phyloP scores from a whole-genome alignment of 257 asterid genomes.

The Rehmannia glutinosa region DNA sequence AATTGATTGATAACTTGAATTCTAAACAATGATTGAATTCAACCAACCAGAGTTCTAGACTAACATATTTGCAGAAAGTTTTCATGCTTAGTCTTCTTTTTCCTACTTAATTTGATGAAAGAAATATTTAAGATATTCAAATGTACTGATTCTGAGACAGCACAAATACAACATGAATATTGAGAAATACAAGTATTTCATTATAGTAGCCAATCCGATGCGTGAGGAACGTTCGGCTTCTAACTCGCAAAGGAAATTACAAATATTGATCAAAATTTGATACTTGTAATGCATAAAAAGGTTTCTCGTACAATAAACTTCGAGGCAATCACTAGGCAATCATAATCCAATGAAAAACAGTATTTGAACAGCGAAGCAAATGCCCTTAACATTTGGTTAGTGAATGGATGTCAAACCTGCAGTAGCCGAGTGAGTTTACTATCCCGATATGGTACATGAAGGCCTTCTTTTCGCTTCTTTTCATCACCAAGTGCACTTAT shows the following conservation, averaged over 20 bases:
- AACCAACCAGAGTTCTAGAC: no score
- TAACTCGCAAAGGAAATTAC: no score
- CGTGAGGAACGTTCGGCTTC: not conserved
- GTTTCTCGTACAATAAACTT: no score
- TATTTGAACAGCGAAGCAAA: not conserved
- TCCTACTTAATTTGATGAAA: not conserved
- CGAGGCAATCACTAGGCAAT: no score
- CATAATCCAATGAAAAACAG: not conserved
- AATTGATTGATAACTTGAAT: not conserved
- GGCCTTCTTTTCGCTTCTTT: slow-evolving; percentile 91
- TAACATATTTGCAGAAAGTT: not conserved
- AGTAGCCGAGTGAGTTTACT: slow-evolving; percentile 97
- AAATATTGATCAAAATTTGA: no score
- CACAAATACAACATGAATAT: not conserved
- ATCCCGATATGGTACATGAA: slow-evolving; percentile 96
- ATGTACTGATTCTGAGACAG: not conserved
- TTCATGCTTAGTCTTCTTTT: not conserved
- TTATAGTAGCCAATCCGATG: not conserved
- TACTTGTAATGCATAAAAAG: no score
- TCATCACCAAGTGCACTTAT: slow-evolving; percentile 99
- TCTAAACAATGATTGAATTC: not conserved
- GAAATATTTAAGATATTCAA: not conserved
- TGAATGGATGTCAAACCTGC: slow-evolving; percentile 57
- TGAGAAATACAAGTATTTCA: no score
- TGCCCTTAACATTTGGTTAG: not conserved